Evolutionary conservation across 2,329 filamentous ascomycete species (phyloP).

Genomic region (Sphaerostilbella broomeana): DNA sequence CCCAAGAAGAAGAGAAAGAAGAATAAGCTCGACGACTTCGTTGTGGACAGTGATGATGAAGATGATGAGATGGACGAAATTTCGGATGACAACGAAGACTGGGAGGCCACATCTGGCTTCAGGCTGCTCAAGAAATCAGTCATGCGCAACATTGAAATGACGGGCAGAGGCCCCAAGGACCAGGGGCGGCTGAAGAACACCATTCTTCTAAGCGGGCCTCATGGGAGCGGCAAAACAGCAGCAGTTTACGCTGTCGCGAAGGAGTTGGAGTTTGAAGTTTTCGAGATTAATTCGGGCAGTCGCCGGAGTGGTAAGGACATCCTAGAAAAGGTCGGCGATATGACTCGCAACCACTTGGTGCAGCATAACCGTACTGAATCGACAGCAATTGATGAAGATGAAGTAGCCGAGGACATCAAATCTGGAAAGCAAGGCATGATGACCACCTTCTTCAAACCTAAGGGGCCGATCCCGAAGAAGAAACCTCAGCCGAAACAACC

Average conservation of each 20-base stretch:
- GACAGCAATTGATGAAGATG: slow-evolving; percentile 23
- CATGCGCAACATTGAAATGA: slow-evolving; percentile 37
- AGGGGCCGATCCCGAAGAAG: slow-evolving; percentile 27
- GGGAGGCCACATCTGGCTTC: slow-evolving; percentile 28
- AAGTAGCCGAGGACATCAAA: slow-evolving; percentile 46
- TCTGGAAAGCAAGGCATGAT: slow-evolving; percentile 72
- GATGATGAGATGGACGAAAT: slow-evolving; percentile 62
- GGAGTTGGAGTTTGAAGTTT: slow-evolving; percentile 87
- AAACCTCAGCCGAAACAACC: slow-evolving; percentile 21
- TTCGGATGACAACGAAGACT: slow-evolving; percentile 51
- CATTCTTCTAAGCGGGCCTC: slow-evolving; percentile 81
- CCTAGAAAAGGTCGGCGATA: slow-evolving; percentile 86
- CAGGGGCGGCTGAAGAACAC: slow-evolving; percentile 58
- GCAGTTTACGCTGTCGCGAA: slow-evolving; percentile 86
- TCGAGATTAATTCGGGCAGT: slow-evolving; percentile 84
- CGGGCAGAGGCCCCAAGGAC: slow-evolving; percentile 34
- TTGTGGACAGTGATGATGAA: slow-evolving; percentile 75
- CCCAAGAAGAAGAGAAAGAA: slow-evolving; percentile 60
- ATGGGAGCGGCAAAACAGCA: slow-evolving; percentile 89
- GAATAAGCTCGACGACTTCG: slow-evolving; percentile 71
- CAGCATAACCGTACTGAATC: slow-evolving; percentile 37
- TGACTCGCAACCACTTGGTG: slow-evolving; percentile 93
- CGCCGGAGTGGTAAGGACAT: slow-evolving; percentile 85
- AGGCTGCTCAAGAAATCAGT: slow-evolving; percentile 46
- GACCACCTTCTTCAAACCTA: slow-evolving; percentile 70